These are phyloP conservation scores for Exserohilum rostratum DNA, from an alignment of 2,329 filamentous ascomycete species.

Conservation along the genomic window DNA sequence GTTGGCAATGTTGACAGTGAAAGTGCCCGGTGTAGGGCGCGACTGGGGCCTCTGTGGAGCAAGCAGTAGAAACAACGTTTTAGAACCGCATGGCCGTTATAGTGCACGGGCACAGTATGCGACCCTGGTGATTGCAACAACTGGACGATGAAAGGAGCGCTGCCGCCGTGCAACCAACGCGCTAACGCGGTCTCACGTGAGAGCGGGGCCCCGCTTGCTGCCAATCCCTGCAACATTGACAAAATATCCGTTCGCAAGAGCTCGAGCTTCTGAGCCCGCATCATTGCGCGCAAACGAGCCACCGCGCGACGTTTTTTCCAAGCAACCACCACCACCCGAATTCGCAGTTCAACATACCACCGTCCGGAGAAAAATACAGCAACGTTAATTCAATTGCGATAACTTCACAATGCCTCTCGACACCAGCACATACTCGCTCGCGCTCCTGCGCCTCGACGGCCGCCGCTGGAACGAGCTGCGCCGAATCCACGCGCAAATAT, in stretches of 20 bases:
- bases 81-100: neutral
- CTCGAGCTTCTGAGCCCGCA: conserved; percentile 5
- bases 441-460: conserved; percentile 71
- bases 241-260: conserved; percentile 7
- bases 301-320: too few relatives aligned
- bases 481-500: conserved; percentile 84
- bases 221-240: conserved; percentile 10
- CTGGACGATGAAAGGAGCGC: neutral
- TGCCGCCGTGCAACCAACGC: conserved; percentile 10
- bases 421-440: conserved; percentile 87
- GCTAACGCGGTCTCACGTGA: conserved; percentile 39
- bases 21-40: neutral
- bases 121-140: neutral
- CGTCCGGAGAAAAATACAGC: neutral
- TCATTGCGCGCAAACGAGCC: conserved; percentile 3
- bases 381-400: neutral
- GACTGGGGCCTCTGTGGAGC: neutral
- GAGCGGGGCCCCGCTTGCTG: conserved; percentile 22
- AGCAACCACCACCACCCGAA: neutral
- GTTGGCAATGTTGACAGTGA: neutral
- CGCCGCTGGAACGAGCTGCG: conserved; percentile 97
- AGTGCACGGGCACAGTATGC: neutral
- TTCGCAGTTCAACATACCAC: neutral
- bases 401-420: conserved; percentile 79
- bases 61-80: neutral